Evolutionary conservation across 2,329 filamentous ascomycete species (phyloP).

Genomic region (Aureobasidium melanogenum): DNA sequence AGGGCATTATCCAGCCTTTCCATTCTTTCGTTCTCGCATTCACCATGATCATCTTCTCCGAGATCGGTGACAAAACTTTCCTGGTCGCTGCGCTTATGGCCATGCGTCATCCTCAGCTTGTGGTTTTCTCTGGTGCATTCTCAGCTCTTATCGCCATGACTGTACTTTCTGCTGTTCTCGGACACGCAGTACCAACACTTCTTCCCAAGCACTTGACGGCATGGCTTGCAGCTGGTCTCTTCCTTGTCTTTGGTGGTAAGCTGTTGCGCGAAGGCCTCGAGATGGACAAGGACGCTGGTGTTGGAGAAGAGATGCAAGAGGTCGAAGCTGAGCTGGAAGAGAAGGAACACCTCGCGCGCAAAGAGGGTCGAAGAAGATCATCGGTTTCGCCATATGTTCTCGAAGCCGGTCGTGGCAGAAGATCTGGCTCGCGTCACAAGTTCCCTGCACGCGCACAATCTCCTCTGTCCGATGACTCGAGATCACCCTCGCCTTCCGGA

Average conservation of each 20-base stretch:
- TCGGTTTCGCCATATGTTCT: constrained; percentile 62
- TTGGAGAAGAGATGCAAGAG: constrained; percentile 95
- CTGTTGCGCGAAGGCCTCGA: constrained; percentile 64
- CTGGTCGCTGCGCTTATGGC: constrained; percentile 96
- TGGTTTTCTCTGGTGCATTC: constrained; percentile 94
- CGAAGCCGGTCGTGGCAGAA: constrained; percentile 69
- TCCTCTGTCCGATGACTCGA: constrained; percentile 6
- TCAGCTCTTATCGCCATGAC: constrained; percentile 90
- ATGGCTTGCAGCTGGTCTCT: constrained; percentile 73
- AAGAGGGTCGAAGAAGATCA: constrained; percentile 53
- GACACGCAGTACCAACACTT: constrained; percentile 82
- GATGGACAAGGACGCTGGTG: constrained; percentile 84
- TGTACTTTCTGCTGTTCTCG: constrained; percentile 80
- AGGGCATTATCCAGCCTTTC: constrained; percentile 63
- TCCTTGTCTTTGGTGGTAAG: constrained; percentile 64
- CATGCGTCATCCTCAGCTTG: constrained; percentile 89
- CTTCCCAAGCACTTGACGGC: constrained; percentile 88
- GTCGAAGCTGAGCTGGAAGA: constrained; percentile 90
- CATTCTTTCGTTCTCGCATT: constrained; percentile 90
- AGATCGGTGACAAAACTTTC: constrained; percentile 98
- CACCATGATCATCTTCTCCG: constrained; percentile 95
- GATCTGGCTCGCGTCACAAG: constrained; percentile 46
- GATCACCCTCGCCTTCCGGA: constrained; percentile 11
- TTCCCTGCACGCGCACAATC: constrained; percentile 16
- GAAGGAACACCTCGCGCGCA: constrained; percentile 69